Conservation (phyloP, 1,139 yeast species). For the Saccharomyces hybrid region DNA sequence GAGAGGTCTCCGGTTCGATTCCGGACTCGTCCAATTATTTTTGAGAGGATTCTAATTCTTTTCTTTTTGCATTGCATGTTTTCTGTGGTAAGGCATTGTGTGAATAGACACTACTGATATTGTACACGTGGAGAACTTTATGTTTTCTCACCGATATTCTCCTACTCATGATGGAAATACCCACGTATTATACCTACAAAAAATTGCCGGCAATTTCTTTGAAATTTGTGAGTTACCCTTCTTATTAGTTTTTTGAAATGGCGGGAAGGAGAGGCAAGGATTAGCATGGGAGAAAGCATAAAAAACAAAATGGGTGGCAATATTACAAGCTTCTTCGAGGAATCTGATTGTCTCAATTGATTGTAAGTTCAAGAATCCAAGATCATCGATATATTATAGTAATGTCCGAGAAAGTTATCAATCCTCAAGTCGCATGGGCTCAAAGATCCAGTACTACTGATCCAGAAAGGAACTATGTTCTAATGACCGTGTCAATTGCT, state of each 20-base stretch:
- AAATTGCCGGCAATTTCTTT: neutral
- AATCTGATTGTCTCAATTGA: neutral
- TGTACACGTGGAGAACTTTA: no score
- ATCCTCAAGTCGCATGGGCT: constrained; percentile 74
- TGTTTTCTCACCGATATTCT: no score
- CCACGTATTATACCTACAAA: neutral
- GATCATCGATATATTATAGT: neutral
- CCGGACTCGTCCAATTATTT: no score
- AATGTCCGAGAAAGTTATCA: constrained; percentile 11
- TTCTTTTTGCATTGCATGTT: neutral
- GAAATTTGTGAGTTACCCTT: neutral
- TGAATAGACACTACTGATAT: no score
- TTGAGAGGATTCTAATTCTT: neutral
- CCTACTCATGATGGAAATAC: no score
- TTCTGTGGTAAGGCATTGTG: no score
- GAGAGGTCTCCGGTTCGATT: no score
- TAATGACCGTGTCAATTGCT: constrained; percentile 63
- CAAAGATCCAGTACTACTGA: constrained; percentile 80
- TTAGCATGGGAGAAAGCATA: neutral
- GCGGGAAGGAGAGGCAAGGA: neutral
- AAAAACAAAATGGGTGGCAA: neutral
- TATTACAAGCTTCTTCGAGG: neutral
- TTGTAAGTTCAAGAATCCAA: neutral
- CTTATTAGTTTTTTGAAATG: neutral
- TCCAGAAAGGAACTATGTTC: constrained; percentile 64